Evolutionary conservation across 129 eudicot species (phyloP).

Genomic region (Flaveria brownii): DNA sequence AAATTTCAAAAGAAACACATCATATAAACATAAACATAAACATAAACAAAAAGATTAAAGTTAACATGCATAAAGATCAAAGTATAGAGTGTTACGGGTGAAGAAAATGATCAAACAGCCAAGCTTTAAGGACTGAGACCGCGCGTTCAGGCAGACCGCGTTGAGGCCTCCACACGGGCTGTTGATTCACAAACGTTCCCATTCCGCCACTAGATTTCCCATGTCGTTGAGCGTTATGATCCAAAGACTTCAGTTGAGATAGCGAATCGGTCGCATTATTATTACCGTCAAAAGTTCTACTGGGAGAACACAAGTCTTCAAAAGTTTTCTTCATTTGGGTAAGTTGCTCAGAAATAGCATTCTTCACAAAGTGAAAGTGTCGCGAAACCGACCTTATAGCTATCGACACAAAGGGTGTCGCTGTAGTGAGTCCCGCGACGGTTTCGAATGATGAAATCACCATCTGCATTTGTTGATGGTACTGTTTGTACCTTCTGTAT

Average conservation of each 20-base stretch:
- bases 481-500: constrained; percentile 76
- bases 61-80: background rate
- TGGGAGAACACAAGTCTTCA: constrained; percentile 60
- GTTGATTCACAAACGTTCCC: constrained; percentile 53
- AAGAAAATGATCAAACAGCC: constrained; percentile 95
- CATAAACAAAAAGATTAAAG: background rate
- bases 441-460: constrained; percentile 80
- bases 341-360: constrained; percentile 72
- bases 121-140: constrained; percentile 75
- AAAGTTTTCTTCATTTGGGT: constrained; percentile 43
- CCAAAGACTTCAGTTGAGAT: constrained; percentile 48
- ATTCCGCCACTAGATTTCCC: constrained; percentile 40
- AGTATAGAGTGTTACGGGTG: constrained; percentile 66
- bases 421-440: constrained; percentile 73
- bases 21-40: background rate
- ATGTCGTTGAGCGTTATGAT: constrained; percentile 44
- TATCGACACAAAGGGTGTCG: constrained; percentile 64
- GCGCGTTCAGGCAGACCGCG: constrained; percentile 95
- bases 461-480: constrained; percentile 83
- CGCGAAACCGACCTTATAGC: constrained; percentile 69
- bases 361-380: constrained; percentile 68
- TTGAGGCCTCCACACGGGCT: constrained; percentile 88
- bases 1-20: background rate
- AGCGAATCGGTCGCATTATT: constrained; percentile 29
- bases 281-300: constrained; percentile 28